phyloP scores from a whole-genome alignment of 768 basidiomycete species.

The Royoungia palumana region DNA sequence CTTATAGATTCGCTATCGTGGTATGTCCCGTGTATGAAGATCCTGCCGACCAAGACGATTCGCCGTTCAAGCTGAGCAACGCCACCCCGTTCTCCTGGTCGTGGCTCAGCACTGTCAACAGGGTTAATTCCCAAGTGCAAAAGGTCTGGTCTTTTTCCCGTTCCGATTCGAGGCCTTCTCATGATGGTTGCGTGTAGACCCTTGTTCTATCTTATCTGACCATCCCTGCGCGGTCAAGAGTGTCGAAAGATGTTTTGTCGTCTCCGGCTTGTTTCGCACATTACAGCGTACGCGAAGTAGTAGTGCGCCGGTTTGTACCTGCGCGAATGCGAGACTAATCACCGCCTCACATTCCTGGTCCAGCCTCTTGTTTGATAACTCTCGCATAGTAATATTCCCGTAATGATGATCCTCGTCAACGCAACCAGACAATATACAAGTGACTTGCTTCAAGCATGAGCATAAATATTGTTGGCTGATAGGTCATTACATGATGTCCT shows the following conservation, averaged over 20 bases:
- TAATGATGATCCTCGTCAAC: no score
- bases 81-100: constrained; percentile 81
- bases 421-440: no score
- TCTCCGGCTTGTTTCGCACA: constrained; percentile 73
- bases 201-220: constrained; percentile 88
- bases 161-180: not conserved
- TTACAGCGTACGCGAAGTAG: constrained; percentile 83
- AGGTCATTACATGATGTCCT: constrained; percentile 18
- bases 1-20: constrained; percentile 79
- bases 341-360: not conserved
- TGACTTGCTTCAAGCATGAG: not conserved
- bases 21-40: constrained; percentile 90
- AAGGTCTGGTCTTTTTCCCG: constrained; percentile 69
- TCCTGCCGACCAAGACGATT: constrained; percentile 60
- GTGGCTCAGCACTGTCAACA: constrained; percentile 95
- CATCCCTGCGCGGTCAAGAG: constrained; percentile 71
- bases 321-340: constrained; percentile 84
- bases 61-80: constrained; percentile 64
- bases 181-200: constrained; percentile 51
- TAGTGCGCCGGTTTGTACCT: constrained; percentile 81
- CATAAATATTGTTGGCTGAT: constrained; percentile 1
- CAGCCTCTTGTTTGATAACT: not conserved
- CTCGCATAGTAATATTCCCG: no score
- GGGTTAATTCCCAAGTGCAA: constrained; percentile 95
- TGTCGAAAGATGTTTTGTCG: constrained; percentile 48